These are phyloP conservation scores for Emmonsia crescens DNA, from an alignment of 2,329 filamentous ascomycete genomes.

Conservation along the genomic window DNA sequence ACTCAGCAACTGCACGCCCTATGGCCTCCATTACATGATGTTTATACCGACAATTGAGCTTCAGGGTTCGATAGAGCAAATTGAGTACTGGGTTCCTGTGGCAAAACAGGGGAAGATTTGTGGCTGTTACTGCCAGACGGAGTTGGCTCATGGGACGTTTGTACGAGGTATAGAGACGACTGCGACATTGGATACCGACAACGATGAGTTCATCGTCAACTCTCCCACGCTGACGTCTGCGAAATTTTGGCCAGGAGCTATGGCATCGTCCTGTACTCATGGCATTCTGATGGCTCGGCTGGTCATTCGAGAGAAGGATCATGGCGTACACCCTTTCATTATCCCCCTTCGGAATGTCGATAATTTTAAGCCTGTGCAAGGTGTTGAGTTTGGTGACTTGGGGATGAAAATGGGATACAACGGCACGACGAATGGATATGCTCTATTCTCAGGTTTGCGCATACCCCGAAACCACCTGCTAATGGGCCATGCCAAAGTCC, in stretches of 20 bases:
- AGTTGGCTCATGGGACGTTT: constrained; percentile 23
- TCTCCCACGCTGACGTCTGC: constrained; percentile 19
- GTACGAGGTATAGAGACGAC: constrained; percentile 24
- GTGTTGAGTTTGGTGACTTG: constrained; percentile 21
- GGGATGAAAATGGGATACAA: constrained; percentile 19
- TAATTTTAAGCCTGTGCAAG: constrained; percentile 15
- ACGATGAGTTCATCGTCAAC: constrained; percentile 22
- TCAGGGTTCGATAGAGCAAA: constrained; percentile 8
- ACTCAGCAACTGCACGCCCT: constrained; percentile 12
- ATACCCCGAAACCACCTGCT: constrained; percentile 25
- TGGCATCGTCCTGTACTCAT: constrained; percentile 20
- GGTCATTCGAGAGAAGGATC: constrained; percentile 17
- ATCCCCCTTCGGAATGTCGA: constrained; percentile 19
- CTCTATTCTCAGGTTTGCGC: constrained; percentile 22
- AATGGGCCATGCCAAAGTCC: constrained; percentile 18
- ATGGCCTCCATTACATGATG: constrained; percentile 13
- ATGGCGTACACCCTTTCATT: constrained; percentile 22
- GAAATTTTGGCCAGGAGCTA: constrained; percentile 24
- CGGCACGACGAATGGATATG: constrained; percentile 25
- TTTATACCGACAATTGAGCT: constrained; percentile 13
- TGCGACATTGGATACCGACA: constrained; percentile 19
- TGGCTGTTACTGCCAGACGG: constrained; percentile 20
- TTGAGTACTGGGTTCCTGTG: constrained; percentile 9
- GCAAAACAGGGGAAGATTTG: constrained; percentile 9
- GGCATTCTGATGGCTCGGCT: constrained; percentile 22